These are phyloP conservation scores for Suillus placidus DNA, from an alignment of 768 basidiomycete species.

Conservation along the genomic window DNA sequence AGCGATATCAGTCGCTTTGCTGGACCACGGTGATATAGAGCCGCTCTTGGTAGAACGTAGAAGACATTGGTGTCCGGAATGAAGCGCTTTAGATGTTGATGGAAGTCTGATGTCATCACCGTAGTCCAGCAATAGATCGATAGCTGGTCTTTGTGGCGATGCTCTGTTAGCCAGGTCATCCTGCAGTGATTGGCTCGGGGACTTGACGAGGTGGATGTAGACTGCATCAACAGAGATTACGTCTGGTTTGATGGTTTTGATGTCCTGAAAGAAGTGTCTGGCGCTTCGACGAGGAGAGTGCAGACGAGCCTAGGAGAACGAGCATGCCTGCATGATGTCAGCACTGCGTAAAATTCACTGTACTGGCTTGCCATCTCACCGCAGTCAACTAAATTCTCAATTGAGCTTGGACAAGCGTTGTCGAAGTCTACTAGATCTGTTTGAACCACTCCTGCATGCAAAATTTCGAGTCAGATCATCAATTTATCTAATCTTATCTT, in stretches of 20 bases:
- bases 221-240: constrained; percentile 78
- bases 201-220: constrained; percentile 85
- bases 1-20: constrained; percentile 97
- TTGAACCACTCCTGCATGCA: not conserved
- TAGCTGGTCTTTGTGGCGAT: constrained; percentile 51
- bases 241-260: constrained; percentile 54
- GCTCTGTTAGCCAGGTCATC: constrained; percentile 45
- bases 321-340: constrained; percentile 56
- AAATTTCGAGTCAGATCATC: not conserved
- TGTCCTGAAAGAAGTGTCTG: constrained; percentile 60
- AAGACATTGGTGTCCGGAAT: constrained; percentile 46
- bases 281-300: constrained; percentile 71
- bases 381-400: not conserved
- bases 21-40: constrained; percentile 98
- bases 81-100: constrained; percentile 41
- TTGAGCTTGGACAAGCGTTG: not conserved
- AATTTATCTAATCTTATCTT: constrained; percentile 1
- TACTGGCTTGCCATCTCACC: not conserved
- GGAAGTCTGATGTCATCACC: constrained; percentile 71
- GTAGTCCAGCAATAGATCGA: constrained; percentile 79
- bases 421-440: not conserved
- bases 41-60: constrained; percentile 83
- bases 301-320: constrained; percentile 75
- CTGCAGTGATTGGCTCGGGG: constrained; percentile 48
- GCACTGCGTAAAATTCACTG: not conserved